Evolutionary conservation across 805 yeast genomes (phyloP), one percentile per base, ranked within the genome.

Genomic region (Candida peoriensis): DNA sequence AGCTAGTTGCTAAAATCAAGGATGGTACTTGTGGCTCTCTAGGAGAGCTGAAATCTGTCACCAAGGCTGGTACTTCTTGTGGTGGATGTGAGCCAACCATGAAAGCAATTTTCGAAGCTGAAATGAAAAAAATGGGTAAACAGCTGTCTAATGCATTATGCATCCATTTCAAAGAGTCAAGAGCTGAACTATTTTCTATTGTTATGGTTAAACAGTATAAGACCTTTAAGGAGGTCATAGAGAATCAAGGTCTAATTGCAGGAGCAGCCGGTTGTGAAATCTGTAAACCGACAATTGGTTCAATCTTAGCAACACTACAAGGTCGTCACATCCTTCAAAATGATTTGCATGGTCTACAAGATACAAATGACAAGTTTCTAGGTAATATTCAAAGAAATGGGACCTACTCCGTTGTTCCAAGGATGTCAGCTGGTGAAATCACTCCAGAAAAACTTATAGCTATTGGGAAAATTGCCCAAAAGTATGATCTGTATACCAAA

Each of bases 311-410:
- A 4, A 56, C 63, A 17, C 41, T 60, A 16, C 60, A 46, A 42
- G 58, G 58, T 41, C 50, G 54, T 21, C 59, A 55, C 28, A 44
- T 60, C 19, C 42, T 60, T 37, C 54, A 49, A 11, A 45, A 47
- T 24, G 58, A 58, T 27, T 45, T 57, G 6, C 57, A 57, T 25
- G 64, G 64, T 12, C 48, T 61, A 14, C 66, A 61, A 37, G 66
- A 60, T 19, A 60, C 66, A 2, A 61, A 61, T 36, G 66, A 61
- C 36, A 48, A 55, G 29, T 60, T 43, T 38, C 43, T 61, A 32
- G 66, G 66, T 26, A 61, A 61, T 39, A 58, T 61, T 25, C 66
- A 60, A 42, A 46, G 66, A 28, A 57, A 60, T 38, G 66, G 66
- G 14, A 60, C 64, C 2, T 61, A 56, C 37, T 59, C 64, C 5